These are phyloP conservation scores for Pleurotus djamor DNA, from an alignment of 768 basidiomycete species.

Conservation along the genomic window DNA sequence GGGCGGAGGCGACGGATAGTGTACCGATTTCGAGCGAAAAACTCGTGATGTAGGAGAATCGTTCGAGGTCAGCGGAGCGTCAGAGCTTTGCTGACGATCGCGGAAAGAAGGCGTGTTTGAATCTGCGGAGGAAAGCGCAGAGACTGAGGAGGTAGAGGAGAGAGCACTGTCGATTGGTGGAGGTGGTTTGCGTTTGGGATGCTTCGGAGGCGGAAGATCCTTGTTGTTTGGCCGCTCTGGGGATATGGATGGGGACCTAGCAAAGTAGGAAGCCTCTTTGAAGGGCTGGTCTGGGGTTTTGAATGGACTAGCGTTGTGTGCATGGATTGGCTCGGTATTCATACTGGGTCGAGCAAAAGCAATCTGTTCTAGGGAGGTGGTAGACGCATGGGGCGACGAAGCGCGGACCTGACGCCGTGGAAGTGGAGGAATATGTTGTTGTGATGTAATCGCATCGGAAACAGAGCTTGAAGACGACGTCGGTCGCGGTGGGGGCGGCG, in stretches of 20 bases:
- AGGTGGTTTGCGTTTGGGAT: constrained; percentile 11
- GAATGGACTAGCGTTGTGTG: constrained; percentile 12
- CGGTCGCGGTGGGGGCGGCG: neutral
- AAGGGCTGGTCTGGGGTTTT: constrained; percentile 9
- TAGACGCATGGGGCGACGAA: constrained; percentile 38
- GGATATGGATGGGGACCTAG: neutral
- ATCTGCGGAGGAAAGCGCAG: neutral
- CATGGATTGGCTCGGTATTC: neutral
- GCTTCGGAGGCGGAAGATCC: constrained; percentile 12
- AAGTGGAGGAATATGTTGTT: constrained; percentile 10
- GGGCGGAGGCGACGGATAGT: constrained; percentile 39
- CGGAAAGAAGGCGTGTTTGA: constrained; percentile 7
- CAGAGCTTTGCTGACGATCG: constrained; percentile 11
- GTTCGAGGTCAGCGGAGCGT: constrained; percentile 8
- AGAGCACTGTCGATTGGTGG: constrained; percentile 9
- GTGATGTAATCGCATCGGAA: neutral
- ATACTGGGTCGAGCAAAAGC: constrained; percentile 29
- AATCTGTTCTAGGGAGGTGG: constrained; percentile 44
- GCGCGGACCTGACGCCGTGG: constrained; percentile 12
- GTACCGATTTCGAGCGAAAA: constrained; percentile 54
- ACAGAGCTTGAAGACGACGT: constrained; percentile 7
- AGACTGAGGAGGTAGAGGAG: constrained; percentile 4
- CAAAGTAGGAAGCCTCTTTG: neutral
- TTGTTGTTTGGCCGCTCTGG: neutral
- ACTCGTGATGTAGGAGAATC: constrained; percentile 34